phyloP scores from a whole-genome alignment of 306 rosid species.

The Cyamopsis tetragonoloba region DNA sequence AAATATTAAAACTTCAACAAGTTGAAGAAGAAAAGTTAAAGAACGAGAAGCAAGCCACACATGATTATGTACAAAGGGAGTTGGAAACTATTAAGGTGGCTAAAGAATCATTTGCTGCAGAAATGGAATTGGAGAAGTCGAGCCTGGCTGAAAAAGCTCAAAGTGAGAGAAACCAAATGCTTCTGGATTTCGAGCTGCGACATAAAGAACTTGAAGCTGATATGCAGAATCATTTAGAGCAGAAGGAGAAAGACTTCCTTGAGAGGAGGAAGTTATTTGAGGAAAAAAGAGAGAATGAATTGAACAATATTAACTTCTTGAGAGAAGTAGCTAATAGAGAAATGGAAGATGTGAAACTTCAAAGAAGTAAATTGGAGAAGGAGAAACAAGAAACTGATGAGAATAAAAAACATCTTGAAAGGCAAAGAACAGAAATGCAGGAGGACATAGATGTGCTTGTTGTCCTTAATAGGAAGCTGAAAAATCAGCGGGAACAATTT shows the following conservation, averaged over 20 bases:
- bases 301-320: conserved; percentile 63
- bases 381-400: conserved; percentile 71
- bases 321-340: conserved; percentile 81
- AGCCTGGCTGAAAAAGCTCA: conserved; percentile 63
- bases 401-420: conserved; percentile 65
- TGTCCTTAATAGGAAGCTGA: conserved; percentile 68
- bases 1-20: conserved; percentile 55
- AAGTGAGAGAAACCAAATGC: conserved; percentile 71
- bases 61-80: conserved; percentile 63
- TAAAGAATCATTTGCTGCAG: conserved; percentile 73
- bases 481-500: conserved; percentile 69
- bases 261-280: conserved; percentile 65
- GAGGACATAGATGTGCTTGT: conserved; percentile 80
- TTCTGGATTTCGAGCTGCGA: conserved; percentile 66
- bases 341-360: conserved; percentile 80
- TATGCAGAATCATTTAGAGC: conserved; percentile 74
- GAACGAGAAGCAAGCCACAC: conserved; percentile 55
- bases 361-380: conserved; percentile 66
- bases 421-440: conserved; percentile 73
- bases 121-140: conserved; percentile 72
- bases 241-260: conserved; percentile 62
- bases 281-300: conserved; percentile 71
- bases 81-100: conserved; percentile 66
- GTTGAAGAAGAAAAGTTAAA: conserved; percentile 73
- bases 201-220: conserved; percentile 76